Conservation (phyloP, 148 eudicot genomes). For the Dysphania ambrosioides region DNA sequence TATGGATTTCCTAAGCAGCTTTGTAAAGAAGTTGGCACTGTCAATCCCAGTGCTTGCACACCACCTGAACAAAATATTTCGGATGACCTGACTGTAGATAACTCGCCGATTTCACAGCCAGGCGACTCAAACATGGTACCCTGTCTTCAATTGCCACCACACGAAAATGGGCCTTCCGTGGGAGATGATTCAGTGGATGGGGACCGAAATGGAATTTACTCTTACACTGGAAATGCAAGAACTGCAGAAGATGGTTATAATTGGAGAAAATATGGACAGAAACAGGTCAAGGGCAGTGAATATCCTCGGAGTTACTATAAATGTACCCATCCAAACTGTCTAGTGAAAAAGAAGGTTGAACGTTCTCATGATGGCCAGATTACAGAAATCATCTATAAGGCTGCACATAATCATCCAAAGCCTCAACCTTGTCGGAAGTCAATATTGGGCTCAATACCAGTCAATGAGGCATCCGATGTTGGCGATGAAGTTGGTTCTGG, state of each 20-base stretch:
- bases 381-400: slow-evolving; percentile 65
- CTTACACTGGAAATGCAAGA: slow-evolving; percentile 18
- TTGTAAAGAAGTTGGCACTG: slow-evolving; percentile 21
- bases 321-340: slow-evolving; percentile 66
- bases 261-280: slow-evolving; percentile 93
- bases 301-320: slow-evolving; percentile 77
- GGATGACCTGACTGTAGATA: slow-evolving; percentile 15
- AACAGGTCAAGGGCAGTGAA: slow-evolving; percentile 82
- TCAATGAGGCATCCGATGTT: slow-evolving; percentile 28
- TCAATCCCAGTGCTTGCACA: slow-evolving; percentile 24
- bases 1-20: slow-evolving; percentile 28
- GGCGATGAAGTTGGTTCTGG: slow-evolving; percentile 27
- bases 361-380: slow-evolving; percentile 68
- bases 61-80: slow-evolving; percentile 29
- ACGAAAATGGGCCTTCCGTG: slow-evolving; percentile 18
- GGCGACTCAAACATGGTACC: slow-evolving; percentile 16
- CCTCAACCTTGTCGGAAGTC: slow-evolving; percentile 49
- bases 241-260: slow-evolving; percentile 82
- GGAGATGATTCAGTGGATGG: slow-evolving; percentile 32
- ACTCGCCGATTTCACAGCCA: slow-evolving; percentile 25
- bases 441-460: slow-evolving; percentile 29
- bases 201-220: slow-evolving; percentile 31
- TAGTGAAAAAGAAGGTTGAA: slow-evolving; percentile 66
- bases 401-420: slow-evolving; percentile 59
- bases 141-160: slow-evolving; percentile 26